Conservation (phyloP, 352 stramenopile genomes). For the Phytophthora fragariaefolia region DNA sequence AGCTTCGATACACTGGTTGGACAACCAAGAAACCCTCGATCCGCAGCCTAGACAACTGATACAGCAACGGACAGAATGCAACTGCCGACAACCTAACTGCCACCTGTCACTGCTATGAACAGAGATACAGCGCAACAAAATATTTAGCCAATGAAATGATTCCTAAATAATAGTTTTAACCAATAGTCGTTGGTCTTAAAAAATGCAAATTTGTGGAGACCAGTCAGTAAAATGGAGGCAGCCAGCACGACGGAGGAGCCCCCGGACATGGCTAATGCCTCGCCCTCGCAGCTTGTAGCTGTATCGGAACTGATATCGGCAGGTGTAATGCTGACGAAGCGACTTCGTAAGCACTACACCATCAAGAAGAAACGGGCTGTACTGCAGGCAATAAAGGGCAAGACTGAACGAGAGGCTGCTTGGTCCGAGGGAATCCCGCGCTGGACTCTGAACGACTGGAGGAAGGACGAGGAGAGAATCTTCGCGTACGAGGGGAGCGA, state of each 20-base stretch:
- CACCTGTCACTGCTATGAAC: conserved; percentile 4
- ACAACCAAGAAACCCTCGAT: no score
- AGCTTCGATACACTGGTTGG: no score
- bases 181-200: neutral
- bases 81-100: conserved; percentile 9
- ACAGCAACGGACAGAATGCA: conserved; percentile 7
- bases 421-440: neutral
- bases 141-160: conserved; percentile 5
- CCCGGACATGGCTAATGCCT: neutral
- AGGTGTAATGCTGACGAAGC: neutral
- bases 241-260: neutral
- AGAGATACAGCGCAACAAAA: neutral
- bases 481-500: conserved; percentile 11
- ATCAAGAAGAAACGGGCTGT: conserved; percentile 6
- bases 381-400: neutral
- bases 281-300: conserved; percentile 1
- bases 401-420: conserved; percentile 5
- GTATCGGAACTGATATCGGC: neutral
- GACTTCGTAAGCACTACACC: conserved; percentile 9
- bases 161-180: neutral
- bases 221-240: conserved; percentile 16
- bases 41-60: no score
- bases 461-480: neutral
- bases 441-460: conserved; percentile 4
- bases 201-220: conserved; percentile 2